Evolutionary conservation across 176 grass and related monocot species (phyloP), one percentile per base, ranked within the genome.

Genomic region (Oryza punctata): DNA sequence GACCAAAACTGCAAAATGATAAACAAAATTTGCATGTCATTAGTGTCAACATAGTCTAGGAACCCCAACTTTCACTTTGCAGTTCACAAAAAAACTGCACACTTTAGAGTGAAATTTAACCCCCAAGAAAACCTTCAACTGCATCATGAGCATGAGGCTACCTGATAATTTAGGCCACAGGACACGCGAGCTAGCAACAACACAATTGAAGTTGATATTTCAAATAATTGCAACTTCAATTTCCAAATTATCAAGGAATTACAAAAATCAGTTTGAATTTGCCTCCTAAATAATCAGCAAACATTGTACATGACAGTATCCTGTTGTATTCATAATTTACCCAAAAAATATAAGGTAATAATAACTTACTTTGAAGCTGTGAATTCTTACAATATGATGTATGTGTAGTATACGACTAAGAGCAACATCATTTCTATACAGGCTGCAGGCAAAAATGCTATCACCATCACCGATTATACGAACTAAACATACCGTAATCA

Each of bases 401-500:
- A 85, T 49, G 8, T 50, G 25, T 82, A 29, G 45, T 72, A 73
- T 46, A 23, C 1, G 8, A 23, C 54, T n/a, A 73, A 78, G 33
- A 82, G 33, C 10, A 61, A 57, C 69, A 73, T 37, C 23, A 78
- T 82, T 35, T 73, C 74, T 72, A 82, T 78, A 77, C 37, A 82
- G 4, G n/a, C 46, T 72, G 32, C 78, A 38, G 14, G 46, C 21
- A 78, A 82, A 88, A 78, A 73, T 46, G 30, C 16, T 38, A 73
- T 19, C 26, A 46, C 33, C 32, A 54, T 65, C 3, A 0, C 14
- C 24, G 11, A 63, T 70, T 63, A 69, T 63, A 69, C 37, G 37
- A 81, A 70, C 38, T 76, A 81, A 85, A 63, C 15, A 65, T 72
- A 35, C 33, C 12, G 41, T 90, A 63, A 72, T 38, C 41, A 85